Conservation (phyloP, 2,329 filamentous ascomycete species). For the Penicillium sp. region DNA sequence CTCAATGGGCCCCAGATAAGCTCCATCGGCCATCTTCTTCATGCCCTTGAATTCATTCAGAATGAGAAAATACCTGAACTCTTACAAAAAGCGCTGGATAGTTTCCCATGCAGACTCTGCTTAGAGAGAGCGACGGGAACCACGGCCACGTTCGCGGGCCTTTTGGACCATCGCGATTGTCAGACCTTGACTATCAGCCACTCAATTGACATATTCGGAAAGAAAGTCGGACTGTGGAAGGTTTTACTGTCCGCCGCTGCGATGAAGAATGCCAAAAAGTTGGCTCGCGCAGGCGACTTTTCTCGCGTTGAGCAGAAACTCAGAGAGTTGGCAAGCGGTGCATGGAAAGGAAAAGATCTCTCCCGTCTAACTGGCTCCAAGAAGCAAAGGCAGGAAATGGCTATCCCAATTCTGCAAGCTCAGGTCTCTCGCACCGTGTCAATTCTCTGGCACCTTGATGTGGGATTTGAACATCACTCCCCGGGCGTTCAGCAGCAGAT, state of each 20-base stretch:
- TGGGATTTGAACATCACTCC: constrained; percentile 15
- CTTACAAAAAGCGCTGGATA: constrained; percentile 8
- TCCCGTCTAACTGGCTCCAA: constrained; percentile 4
- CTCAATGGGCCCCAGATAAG: neutral
- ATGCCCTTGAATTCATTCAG: constrained; percentile 3
- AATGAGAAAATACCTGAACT: constrained; percentile 5
- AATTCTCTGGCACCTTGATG: constrained; percentile 26
- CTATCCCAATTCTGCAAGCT: constrained; percentile 11
- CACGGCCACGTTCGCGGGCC: neutral
- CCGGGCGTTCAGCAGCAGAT: constrained; percentile 17
- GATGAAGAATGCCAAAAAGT: constrained; percentile 8
- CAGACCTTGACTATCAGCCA: neutral
- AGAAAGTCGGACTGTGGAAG: constrained; percentile 20
- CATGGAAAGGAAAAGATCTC: constrained; percentile 15
- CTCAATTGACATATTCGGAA: constrained; percentile 16
- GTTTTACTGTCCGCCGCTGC: constrained; percentile 16
- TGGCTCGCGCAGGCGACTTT: constrained; percentile 1
- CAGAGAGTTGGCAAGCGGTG: constrained; percentile 17
- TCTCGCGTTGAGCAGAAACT: constrained; percentile 16
- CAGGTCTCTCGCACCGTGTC: constrained; percentile 7
- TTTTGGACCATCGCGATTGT: neutral
- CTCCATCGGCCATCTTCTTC: neutral
- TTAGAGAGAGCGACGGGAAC: constrained; percentile 5
- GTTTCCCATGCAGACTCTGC: constrained; percentile 21
- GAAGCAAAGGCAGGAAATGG: constrained; percentile 4